phyloP scores from a whole-genome alignment of 768 basidiomycete species.

The Tylopilus balloui region DNA sequence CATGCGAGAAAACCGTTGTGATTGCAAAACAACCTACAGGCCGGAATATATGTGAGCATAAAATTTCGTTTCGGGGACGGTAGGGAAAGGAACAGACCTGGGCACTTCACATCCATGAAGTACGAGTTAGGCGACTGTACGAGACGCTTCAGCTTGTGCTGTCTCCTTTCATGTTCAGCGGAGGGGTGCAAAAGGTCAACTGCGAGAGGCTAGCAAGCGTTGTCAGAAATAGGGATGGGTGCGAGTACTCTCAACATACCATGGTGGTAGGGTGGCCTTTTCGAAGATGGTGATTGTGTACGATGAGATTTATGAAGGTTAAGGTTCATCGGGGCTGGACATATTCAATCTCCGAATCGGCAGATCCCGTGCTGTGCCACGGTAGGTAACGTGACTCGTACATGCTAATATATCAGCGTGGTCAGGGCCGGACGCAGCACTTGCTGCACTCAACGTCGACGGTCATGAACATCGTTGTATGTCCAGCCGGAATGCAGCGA shows the following conservation, averaged over 20 bases:
- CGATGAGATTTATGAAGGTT: constrained; percentile 16
- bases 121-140: constrained; percentile 98
- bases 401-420: constrained; percentile 3
- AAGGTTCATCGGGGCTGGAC: constrained; percentile 20
- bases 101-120: constrained; percentile 99
- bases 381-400: no score
- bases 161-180: constrained; percentile 75
- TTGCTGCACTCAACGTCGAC: constrained; percentile 16
- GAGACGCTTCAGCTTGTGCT: constrained; percentile 99
- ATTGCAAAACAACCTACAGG: constrained; percentile 87
- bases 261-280: constrained; percentile 13
- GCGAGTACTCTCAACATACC: constrained; percentile 8
- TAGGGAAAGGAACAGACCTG: constrained; percentile 53
- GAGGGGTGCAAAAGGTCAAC: constrained; percentile 97
- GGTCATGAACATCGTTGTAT: constrained; percentile 77
- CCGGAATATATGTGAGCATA: not conserved
- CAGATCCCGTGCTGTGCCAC: constrained; percentile 4
- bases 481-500: not conserved
- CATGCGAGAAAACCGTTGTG: constrained; percentile 99
- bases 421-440: constrained; percentile 3
- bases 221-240: constrained; percentile 3
- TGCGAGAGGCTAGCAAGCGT: constrained; percentile 77
- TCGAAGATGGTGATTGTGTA: constrained; percentile 25
- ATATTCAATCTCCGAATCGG: constrained; percentile 18
- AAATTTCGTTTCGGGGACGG: not conserved